Conservation (phyloP, 2,329 filamentous ascomycete genomes). For the Neopestalotiopsis sp. region DNA sequence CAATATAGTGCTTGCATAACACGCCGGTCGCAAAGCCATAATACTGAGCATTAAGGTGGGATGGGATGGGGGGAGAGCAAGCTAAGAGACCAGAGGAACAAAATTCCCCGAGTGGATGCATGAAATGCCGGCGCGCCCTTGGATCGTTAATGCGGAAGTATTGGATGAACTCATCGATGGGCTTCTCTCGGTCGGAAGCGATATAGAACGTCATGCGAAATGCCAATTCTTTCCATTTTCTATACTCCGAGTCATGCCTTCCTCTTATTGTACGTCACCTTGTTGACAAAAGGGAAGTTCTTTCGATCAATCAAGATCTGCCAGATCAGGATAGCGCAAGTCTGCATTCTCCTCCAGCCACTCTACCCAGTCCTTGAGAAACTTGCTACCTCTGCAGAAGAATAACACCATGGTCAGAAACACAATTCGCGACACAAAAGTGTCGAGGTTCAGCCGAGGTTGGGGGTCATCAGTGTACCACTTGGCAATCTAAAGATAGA, state of each 20-base stretch:
- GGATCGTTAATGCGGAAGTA: neutral
- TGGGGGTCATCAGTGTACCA: conserved; percentile 2
- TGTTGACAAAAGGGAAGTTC: conserved; percentile 20
- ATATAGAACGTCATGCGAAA: conserved; percentile 2
- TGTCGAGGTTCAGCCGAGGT: conserved; percentile 10
- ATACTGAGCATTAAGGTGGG: neutral
- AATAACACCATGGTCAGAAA: conserved; percentile 18
- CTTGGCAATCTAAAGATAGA: conserved; percentile 15
- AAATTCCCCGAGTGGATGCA: conserved; percentile 14
- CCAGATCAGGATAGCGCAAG: conserved; percentile 81
- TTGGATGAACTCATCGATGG: conserved; percentile 22
- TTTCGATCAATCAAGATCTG: conserved; percentile 37
- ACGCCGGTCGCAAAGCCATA: neutral
- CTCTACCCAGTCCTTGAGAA: conserved; percentile 89
- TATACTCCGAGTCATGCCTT: neutral
- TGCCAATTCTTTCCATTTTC: no score
- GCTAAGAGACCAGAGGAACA: no score
- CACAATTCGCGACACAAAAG: conserved; percentile 27
- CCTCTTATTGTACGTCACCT: neutral
- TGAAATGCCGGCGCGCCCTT: neutral
- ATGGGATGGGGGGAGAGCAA: neutral
- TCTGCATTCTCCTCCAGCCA: conserved; percentile 91
- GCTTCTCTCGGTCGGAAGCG: neutral
- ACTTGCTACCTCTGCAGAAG: conserved; percentile 75
- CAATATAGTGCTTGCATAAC: conserved; percentile 5